phyloP scores from a whole-genome alignment of 1,284 basidiomycete species.

The Gymnopus androsaceus region DNA sequence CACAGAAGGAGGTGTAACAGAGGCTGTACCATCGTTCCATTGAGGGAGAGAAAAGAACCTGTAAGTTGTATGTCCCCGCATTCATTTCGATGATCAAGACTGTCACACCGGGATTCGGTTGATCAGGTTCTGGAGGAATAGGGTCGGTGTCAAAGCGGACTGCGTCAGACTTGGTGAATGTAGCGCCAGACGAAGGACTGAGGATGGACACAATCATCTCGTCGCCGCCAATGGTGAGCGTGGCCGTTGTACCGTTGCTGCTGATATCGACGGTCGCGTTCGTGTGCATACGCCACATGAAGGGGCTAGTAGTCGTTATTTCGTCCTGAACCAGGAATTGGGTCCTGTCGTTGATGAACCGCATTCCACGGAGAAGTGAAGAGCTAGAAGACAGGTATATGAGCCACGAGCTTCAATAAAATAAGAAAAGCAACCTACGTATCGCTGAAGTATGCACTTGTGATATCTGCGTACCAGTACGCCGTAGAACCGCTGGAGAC shows the following conservation, averaged over 20 bases:
- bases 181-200: constrained; percentile 50
- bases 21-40: constrained; percentile 47
- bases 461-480: constrained; percentile 82
- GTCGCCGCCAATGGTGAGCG: constrained; percentile 36
- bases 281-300: constrained; percentile 96
- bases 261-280: constrained; percentile 67
- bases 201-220: constrained; percentile 53
- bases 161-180: constrained; percentile 43
- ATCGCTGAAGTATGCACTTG: constrained; percentile 71
- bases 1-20: constrained; percentile 17
- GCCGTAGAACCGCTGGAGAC: constrained; percentile 75
- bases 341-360: constrained; percentile 81
- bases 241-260: constrained; percentile 22
- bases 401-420: constrained; percentile 10
- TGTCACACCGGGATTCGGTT: constrained; percentile 68
- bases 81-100: constrained; percentile 69
- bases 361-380: constrained; percentile 84
- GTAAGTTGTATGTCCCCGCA: constrained; percentile 59
- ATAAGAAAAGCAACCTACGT: constrained; percentile 47
- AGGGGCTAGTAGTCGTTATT: constrained; percentile 56
- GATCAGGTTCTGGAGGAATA: constrained; percentile 57
- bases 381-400: constrained; percentile 36
- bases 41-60: constrained; percentile 78
- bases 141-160: constrained; percentile 56
- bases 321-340: constrained; percentile 95